phyloP scores from a whole-genome alignment of 306 rosid species.

The Oxytropis ochrocephala region DNA sequence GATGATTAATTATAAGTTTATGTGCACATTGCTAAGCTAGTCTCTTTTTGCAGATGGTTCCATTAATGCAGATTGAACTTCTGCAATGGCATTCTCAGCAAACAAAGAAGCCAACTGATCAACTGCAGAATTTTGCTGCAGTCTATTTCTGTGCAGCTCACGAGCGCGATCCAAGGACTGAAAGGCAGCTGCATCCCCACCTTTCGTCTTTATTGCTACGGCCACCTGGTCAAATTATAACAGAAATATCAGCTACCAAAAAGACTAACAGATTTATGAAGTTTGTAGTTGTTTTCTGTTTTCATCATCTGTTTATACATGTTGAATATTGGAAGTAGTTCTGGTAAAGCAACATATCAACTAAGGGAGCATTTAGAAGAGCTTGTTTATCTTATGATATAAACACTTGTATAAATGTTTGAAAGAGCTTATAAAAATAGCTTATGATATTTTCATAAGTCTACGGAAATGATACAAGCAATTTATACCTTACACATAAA shows the following conservation, averaged over 20 bases:
- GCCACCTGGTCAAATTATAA: slow-evolving; percentile 53
- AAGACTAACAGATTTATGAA: not conserved
- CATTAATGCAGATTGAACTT: slow-evolving; percentile 50
- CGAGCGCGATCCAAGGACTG: slow-evolving; percentile 84
- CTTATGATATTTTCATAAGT: too few relatives aligned
- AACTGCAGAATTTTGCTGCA: slow-evolving; percentile 58
- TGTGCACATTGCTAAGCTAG: too few relatives aligned
- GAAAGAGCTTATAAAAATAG: too few relatives aligned
- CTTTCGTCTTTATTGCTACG: slow-evolving; percentile 60
- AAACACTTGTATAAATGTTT: too few relatives aligned
- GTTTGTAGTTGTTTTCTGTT: not conserved
- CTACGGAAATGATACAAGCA: too few relatives aligned
- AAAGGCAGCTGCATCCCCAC: slow-evolving; percentile 86
- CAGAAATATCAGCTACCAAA: slow-evolving; percentile 4
- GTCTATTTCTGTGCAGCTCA: slow-evolving; percentile 54
- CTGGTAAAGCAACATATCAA: not conserved
- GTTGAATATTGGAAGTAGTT: too few relatives aligned
- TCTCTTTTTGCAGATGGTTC: slow-evolving; percentile 26
- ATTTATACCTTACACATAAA: too few relatives aligned
- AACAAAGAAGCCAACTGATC: slow-evolving; percentile 90
- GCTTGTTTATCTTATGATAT: too few relatives aligned
- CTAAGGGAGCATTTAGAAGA: too few relatives aligned
- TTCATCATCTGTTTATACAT: not conserved
- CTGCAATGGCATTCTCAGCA: slow-evolving; percentile 95
- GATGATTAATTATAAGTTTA: too few relatives aligned